Evolutionary conservation across 2,329 filamentous ascomycete species (phyloP).

Genomic region (Elsinoe fawcettii): DNA sequence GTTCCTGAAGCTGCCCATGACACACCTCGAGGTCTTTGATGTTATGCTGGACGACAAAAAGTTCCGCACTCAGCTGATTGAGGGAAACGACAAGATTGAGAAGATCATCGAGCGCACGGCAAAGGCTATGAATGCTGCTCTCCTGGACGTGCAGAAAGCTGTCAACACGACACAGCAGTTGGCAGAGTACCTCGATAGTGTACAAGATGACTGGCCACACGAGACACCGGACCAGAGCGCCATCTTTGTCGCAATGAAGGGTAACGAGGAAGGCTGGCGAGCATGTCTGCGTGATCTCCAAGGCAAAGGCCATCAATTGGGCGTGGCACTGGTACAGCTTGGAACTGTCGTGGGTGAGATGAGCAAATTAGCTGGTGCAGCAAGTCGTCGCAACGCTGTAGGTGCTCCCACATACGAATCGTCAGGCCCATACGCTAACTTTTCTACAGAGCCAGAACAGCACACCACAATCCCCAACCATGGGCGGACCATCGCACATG

Average conservation of each 20-base stretch:
- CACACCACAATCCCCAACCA: neutral
- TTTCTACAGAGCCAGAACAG: neutral
- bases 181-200: slow-evolving; percentile 61
- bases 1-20: slow-evolving; percentile 72
- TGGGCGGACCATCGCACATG: neutral
- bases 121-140: slow-evolving; percentile 63
- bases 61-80: slow-evolving; percentile 74
- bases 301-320: slow-evolving; percentile 62
- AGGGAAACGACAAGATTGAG: slow-evolving; percentile 85
- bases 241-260: slow-evolving; percentile 83
- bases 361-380: slow-evolving; percentile 73
- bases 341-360: slow-evolving; percentile 75
- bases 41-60: slow-evolving; percentile 76
- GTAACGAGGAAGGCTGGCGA: slow-evolving; percentile 86
- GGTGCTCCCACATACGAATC: slow-evolving; percentile 27
- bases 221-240: slow-evolving; percentile 54
- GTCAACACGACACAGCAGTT: slow-evolving; percentile 69
- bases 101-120: slow-evolving; percentile 78
- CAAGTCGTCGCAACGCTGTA: slow-evolving; percentile 71
- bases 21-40: slow-evolving; percentile 76
- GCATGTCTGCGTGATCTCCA: slow-evolving; percentile 71
- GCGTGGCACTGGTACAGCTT: slow-evolving; percentile 62
- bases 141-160: slow-evolving; percentile 73
- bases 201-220: slow-evolving; percentile 55
- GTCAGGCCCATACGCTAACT: slow-evolving; percentile 12